A percentile compares a stretch with the other conserved stretches of the same genome.
Evolutionary conservation across 495 filamentous ascomycete species (phyloP).

Genomic region (Annulohypoxylon nitens): DNA sequence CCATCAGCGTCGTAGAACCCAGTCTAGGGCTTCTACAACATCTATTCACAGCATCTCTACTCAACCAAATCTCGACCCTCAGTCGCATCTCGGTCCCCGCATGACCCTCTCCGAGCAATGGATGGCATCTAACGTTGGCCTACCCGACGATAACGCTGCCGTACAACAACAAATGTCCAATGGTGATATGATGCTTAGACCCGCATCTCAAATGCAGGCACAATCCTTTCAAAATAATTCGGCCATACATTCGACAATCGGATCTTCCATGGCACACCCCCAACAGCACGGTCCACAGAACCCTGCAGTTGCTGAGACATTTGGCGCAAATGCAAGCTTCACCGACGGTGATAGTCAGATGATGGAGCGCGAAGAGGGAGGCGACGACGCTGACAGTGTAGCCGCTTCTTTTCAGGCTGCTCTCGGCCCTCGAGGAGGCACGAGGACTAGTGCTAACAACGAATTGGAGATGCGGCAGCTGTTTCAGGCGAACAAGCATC

Average conservation of each 20-base stretch:
- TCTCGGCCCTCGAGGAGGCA: conserved; percentile 64
- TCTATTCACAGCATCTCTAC: conserved; percentile 79
- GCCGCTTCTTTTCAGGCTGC: conserved; percentile 50
- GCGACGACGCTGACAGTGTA: conserved; percentile 73
- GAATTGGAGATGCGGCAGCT: conserved; percentile 92
- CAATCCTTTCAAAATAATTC: conserved; percentile 66
- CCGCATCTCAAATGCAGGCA: conserved; percentile 68
- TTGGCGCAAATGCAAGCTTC: conserved; percentile 69
- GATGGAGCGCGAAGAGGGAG: conserved; percentile 74
- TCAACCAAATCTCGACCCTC: conserved; percentile 74
- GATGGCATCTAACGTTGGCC: conserved; percentile 63
- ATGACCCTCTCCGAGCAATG: conserved; percentile 69
- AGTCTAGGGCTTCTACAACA: conserved; percentile 87
- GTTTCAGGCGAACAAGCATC: conserved; percentile 78
- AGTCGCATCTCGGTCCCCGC: conserved; percentile 61
- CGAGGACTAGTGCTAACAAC: conserved; percentile 82
- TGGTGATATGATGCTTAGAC: conserved; percentile 75
- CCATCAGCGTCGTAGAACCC: conserved; percentile 62
- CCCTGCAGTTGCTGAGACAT: conserved; percentile 64
- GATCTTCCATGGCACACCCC: conserved; percentile 63
- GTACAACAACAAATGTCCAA: conserved; percentile 65
- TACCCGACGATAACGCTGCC: conserved; percentile 55
- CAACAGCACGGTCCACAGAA: conserved; percentile 66
- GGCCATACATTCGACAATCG: conserved; percentile 64
- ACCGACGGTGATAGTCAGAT: conserved; percentile 77